Evolutionary conservation across 805 yeast species (phyloP), one percentile per base, ranked within the genome.

Genomic region (Zygoascus tannicola): DNA sequence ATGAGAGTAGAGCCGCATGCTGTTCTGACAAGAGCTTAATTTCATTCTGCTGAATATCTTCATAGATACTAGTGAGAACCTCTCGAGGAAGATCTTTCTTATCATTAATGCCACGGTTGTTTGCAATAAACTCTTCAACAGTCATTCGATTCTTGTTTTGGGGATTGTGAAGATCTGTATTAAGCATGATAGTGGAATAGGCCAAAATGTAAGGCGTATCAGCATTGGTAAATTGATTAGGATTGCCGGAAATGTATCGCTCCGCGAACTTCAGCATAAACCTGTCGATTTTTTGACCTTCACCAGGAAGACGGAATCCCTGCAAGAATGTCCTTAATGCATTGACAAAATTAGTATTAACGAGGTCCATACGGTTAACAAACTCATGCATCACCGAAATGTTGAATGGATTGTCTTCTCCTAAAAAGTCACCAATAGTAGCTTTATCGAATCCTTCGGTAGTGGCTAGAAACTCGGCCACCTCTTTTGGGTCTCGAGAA

Each of bases 221-320:
- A 3, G 97, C 96, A 56, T 85, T 85, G 0, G 95, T 79, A 62
- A 90, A 90, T 0, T 80, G 72, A n/a, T 70, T 70, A 7, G 96
- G 95, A 58, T 92, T 92, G 49, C 90, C 96, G 51, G 83, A 79
- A 19, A 80, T 80, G 58, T 80, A 92, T 52, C 94, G 73, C 63
- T 86, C 95, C 4, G 98, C 98, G 68, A 94, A 94, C 58, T 92
- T 90, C 60, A 92, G 75, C 96, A 94, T 85, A 59, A 80, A 86
- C 54, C 99, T 74, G 69, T 92, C 98, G 59, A 92, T 90, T 58
- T 92, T 90, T 66, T 92, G 99, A 4, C 96, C 88, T 65, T 92
- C 99, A 41, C 99, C 99, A 2, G 99, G 98, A 47, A 92, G 72
- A 60, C 98, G 73, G 66, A 92, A 94, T 39, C 78, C 73, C 58